phyloP scores from a whole-genome alignment of 1,284 basidiomycete genomes.

The Phellinidium pouzarii region DNA sequence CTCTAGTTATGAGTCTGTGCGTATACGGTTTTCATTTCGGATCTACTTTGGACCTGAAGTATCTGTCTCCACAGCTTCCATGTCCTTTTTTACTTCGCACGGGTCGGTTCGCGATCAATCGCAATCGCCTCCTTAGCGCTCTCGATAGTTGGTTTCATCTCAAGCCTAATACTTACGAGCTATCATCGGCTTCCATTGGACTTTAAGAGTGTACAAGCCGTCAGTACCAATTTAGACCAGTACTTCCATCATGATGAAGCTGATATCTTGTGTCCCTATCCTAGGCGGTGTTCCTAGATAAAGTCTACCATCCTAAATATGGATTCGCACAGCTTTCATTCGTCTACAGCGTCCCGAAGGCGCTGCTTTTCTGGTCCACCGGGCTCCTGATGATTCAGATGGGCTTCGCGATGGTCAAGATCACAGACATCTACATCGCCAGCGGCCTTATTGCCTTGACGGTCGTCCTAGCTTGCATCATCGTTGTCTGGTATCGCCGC shows the following conservation, averaged over 20 bases:
- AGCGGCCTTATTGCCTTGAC: background rate
- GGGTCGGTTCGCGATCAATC: constrained; percentile 2
- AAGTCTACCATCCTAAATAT: constrained; percentile 1
- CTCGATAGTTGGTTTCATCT: constrained; percentile 10
- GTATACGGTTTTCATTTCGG: background rate
- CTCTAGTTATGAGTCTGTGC: constrained; percentile 4
- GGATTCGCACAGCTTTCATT: constrained; percentile 15
- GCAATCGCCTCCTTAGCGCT: constrained; percentile 9
- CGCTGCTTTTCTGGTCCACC: constrained; percentile 14
- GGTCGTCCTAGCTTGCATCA: background rate
- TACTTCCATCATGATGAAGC: background rate
- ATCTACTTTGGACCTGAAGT: background rate
- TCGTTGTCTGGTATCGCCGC: constrained; percentile 2
- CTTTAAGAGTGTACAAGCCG: constrained; percentile 12
- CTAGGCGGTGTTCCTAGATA: constrained; percentile 6
- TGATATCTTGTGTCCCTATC: background rate
- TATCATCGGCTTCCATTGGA: constrained; percentile 7
- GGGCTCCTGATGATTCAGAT: constrained; percentile 8
- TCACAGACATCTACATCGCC: constrained; percentile 4
- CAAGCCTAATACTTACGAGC: constrained; percentile 4
- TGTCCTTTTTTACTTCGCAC: constrained; percentile 8
- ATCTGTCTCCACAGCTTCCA: constrained; percentile 9
- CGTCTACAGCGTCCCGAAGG: constrained; percentile 18
- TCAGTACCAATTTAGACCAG: background rate
- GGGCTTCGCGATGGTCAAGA: constrained; percentile 3